Percentiles rank a stretch among this genome's conserved stretches.
Evolutionary conservation across 2,329 filamentous ascomycete species (phyloP).

Genomic region (Colletotrichum sansevieriae): DNA sequence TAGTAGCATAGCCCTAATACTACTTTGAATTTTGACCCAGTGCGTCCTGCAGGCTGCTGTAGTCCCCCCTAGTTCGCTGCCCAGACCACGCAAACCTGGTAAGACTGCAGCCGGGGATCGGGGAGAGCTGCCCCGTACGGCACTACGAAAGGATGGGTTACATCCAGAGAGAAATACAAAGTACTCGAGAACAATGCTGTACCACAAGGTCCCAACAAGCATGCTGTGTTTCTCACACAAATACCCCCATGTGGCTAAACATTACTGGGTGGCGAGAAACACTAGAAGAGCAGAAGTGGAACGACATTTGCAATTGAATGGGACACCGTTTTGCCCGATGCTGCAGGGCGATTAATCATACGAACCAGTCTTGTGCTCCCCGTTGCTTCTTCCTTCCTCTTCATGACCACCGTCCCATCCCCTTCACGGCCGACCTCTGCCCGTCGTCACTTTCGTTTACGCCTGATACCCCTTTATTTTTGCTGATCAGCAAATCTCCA

Average conservation of each 20-base stretch:
- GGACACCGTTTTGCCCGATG: background rate
- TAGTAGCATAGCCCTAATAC: too few species aligned
- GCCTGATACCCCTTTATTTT: constrained; percentile 12
- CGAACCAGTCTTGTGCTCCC: constrained; percentile 1
- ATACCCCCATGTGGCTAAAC: too few species aligned
- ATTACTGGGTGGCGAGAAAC: too few species aligned
- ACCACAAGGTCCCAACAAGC: background rate
- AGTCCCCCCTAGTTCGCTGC: background rate
- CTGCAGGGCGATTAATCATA: background rate
- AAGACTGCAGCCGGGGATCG: constrained; percentile 19
- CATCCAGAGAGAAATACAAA: background rate
- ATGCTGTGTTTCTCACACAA: too few species aligned
- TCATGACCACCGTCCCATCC: constrained; percentile 21
- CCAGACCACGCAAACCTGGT: constrained; percentile 4
- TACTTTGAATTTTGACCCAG: too few species aligned
- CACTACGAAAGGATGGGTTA: constrained; percentile 22
- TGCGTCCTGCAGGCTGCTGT: too few species aligned
- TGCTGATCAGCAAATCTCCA: constrained; percentile 15
- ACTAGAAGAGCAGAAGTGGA: too few species aligned
- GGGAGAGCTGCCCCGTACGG: constrained; percentile 20
- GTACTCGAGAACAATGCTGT: background rate
- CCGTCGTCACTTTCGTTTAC: constrained; percentile 1
- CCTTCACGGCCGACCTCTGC: background rate
- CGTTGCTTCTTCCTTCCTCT: constrained; percentile 20
- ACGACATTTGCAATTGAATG: too few species aligned